Conservation (phyloP, 1,284 basidiomycete genomes). For the Rhodotorula sp. region DNA sequence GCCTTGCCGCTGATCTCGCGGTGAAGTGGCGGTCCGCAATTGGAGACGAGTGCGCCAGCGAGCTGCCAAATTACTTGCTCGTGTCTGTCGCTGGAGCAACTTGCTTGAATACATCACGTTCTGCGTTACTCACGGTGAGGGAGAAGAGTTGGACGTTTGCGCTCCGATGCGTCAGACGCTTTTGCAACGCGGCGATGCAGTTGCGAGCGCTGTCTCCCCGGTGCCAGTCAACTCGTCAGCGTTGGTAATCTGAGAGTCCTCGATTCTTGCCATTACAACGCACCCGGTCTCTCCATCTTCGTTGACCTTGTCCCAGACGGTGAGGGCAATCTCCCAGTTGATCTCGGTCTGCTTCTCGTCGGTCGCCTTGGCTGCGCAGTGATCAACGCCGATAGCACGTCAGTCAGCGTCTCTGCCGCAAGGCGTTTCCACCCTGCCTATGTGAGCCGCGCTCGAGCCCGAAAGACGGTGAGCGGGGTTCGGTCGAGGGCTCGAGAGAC, state of each 20-base stretch:
- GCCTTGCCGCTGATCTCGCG: conserved; percentile 84
- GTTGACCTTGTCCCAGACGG: conserved; percentile 92
- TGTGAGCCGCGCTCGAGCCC: too few relatives aligned
- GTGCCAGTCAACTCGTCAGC: background rate
- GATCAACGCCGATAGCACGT: too few relatives aligned
- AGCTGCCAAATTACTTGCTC: conserved; percentile 53
- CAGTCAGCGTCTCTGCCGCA: too few relatives aligned
- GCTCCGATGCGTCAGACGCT: conserved; percentile 87
- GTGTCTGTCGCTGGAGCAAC: background rate
- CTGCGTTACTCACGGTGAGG: conserved; percentile 55
- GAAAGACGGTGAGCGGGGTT: background rate
- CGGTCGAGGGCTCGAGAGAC: conserved; percentile 48
- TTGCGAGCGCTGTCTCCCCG: conserved; percentile 67
- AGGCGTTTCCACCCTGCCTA: too few relatives aligned
- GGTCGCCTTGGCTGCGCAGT: conserved; percentile 50
- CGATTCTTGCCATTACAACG: conserved; percentile 38
- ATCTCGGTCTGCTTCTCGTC: conserved; percentile 62
- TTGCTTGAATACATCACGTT: too few relatives aligned
- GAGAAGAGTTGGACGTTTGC: conserved; percentile 96
- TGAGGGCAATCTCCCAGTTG: conserved; percentile 93
- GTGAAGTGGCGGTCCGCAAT: conserved; percentile 76
- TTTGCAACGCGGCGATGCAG: conserved; percentile 79
- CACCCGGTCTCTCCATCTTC: conserved; percentile 83
- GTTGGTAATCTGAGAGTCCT: background rate
- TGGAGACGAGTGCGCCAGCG: conserved; percentile 84